Evolutionary conservation across 352 stramenopile genomes (phyloP).

Genomic region (Phytophthora pisi): DNA sequence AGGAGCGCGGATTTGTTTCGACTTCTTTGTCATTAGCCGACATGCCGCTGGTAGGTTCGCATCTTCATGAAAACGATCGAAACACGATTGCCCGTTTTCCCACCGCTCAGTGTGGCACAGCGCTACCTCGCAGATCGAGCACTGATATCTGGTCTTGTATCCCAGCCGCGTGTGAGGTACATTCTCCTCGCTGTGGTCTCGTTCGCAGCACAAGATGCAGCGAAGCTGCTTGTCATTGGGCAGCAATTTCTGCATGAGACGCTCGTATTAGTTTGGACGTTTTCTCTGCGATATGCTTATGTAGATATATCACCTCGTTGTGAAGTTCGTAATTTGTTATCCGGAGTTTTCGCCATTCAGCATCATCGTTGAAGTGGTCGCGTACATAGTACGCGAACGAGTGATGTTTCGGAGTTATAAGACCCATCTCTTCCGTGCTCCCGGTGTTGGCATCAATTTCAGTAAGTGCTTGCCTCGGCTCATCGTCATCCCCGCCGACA

Average conservation of each 20-base stretch:
- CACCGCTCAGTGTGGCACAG: slow-evolving; percentile 2
- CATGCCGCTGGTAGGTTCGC: not conserved
- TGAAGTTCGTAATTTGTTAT: not conserved
- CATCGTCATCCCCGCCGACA: not conserved
- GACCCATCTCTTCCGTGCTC: not conserved
- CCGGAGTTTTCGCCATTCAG: slow-evolving; percentile 4
- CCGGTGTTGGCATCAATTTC: not conserved
- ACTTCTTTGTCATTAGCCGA: not conserved
- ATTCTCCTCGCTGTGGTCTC: not conserved
- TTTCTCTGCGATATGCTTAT: not conserved
- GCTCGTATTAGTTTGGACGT: not conserved
- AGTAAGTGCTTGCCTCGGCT: not conserved
- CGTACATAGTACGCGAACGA: slow-evolving; percentile 4
- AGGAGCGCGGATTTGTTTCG: not conserved
- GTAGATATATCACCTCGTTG: slow-evolving; percentile 1
- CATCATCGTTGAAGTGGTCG: slow-evolving; percentile 3
- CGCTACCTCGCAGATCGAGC: slow-evolving; percentile 3
- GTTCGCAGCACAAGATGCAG: slow-evolving; percentile 1
- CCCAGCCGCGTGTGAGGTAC: not conserved
- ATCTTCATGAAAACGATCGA: slow-evolving; percentile 4
- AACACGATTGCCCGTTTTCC: slow-evolving; percentile 4
- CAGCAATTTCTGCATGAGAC: not conserved
- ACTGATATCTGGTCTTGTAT: slow-evolving; percentile 2
- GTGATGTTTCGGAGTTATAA: not conserved
- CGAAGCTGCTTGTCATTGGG: not conserved